Evolutionary conservation across 257 asterid species (phyloP).

Genomic region (Jasminum sambac): DNA sequence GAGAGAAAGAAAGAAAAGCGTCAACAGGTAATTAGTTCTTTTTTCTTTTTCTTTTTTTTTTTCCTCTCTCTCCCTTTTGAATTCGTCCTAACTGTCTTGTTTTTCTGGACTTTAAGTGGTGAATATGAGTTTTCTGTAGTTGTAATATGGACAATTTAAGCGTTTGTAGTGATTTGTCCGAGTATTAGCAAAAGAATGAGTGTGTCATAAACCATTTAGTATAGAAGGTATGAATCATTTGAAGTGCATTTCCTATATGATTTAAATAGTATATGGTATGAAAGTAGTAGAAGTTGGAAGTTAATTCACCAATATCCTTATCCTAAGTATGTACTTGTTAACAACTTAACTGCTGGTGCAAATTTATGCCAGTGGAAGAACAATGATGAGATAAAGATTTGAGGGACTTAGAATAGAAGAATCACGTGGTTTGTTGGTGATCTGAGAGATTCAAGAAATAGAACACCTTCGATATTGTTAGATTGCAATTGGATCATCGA

Average conservation of each 20-base stretch:
- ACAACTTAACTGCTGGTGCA: constrained; percentile 3
- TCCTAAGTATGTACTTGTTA: background rate
- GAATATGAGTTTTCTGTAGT: background rate
- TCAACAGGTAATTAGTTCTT: constrained; percentile 81
- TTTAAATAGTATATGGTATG: background rate
- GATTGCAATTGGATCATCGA: background rate
- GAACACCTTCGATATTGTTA: background rate
- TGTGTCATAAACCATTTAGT: background rate
- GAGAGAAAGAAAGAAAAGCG: constrained; percentile 92
- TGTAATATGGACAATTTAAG: background rate
- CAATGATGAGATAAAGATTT: background rate
- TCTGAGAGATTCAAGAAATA: background rate
- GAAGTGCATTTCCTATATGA: background rate
- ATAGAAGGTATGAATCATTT: background rate
- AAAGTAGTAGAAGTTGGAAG: background rate
- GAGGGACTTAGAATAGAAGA: background rate
- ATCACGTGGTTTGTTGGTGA: background rate
- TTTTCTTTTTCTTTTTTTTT: too few species aligned
- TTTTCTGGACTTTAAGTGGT: background rate
- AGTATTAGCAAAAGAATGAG: background rate
- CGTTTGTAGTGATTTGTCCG: background rate
- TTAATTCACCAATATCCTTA: background rate
- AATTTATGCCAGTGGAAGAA: background rate
- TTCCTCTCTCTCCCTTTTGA: background rate
- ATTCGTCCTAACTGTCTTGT: background rate